phyloP scores from a whole-genome alignment of 1,284 basidiomycete species.

The Cryptococcus hybrid region DNA sequence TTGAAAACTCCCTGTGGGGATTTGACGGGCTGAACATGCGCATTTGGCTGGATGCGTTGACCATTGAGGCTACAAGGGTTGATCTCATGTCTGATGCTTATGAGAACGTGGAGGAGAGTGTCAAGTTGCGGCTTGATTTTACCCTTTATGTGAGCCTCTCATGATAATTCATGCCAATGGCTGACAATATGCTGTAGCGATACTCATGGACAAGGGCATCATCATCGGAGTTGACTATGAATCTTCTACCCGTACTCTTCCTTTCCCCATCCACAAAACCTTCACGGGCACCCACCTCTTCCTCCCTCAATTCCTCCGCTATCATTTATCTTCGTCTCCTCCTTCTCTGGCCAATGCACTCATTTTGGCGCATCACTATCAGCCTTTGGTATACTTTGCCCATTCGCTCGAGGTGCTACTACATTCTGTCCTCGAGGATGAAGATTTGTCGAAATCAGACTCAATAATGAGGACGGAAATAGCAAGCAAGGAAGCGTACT shows the following conservation, averaged over 20 bases:
- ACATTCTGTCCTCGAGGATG: conserved; percentile 92
- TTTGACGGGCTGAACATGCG: conserved; percentile 88
- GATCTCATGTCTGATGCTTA: conserved; percentile 53
- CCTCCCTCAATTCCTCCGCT: conserved; percentile 84
- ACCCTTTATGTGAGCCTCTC: conserved; percentile 77
- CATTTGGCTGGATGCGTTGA: conserved; percentile 93
- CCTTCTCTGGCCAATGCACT: conserved; percentile 68
- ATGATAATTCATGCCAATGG: neutral
- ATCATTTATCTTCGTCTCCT: conserved; percentile 71
- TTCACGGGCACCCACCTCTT: conserved; percentile 94
- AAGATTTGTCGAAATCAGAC: conserved; percentile 52
- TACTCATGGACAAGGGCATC: conserved; percentile 97
- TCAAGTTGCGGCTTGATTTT: conserved; percentile 86
- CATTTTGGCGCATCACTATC: conserved; percentile 80
- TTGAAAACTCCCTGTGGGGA: conserved; percentile 97
- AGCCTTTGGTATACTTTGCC: conserved; percentile 85
- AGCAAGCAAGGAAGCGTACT: conserved; percentile 51
- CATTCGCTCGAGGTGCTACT: conserved; percentile 93
- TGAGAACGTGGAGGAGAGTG: conserved; percentile 82
- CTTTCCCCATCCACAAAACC: conserved; percentile 90
- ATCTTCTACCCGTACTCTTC: conserved; percentile 70
- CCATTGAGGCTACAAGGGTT: conserved; percentile 66
- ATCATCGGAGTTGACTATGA: conserved; percentile 95
- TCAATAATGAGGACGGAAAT: neutral
- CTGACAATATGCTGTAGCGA: conserved; percentile 57